Base-by-base conservation (phyloP, 2,329 filamentous ascomycete genomes). In the Penicillium sp. region DNA sequence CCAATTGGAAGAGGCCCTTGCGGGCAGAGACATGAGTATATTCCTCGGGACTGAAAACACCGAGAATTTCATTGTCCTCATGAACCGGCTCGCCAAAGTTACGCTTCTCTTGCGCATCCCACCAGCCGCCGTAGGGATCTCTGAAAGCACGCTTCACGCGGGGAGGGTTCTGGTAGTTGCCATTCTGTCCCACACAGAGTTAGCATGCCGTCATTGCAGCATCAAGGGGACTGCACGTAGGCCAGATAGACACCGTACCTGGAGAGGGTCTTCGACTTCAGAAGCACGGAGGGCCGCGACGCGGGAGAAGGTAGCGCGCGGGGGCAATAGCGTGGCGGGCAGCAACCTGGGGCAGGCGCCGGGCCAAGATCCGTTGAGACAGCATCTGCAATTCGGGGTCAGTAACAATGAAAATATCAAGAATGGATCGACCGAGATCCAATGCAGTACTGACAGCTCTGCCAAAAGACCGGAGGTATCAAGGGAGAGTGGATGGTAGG, bases 61-160 rank as follows among this genome's bases (percentile, higher is more conserved):
- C 92, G 52, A 97, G 81, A 52, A 91, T 82, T 72, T 99, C 95
- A 74, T 96, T 88, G 74, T 99, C 94, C 76, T 99, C 95, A 74
- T 99, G 93, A 47, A 95, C 85, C 12, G 93, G 90, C 76, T 99
- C 95, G 74, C 92, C 92, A 72, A 89, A 97, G 81, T 99, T 97
- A 68, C 94, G 85, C 71, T 92, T 87, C 75, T 97, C 94, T 78
- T 99, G 94, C 74, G 91, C 88, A 76, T 99, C 93, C 90, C 91
- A 97, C 90, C 91, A 99, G 70, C 90, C 86, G 70, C 76, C 93
- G 72, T 97, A 84, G 33, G 95, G 94, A 74, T 97, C 94, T 71
- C 94, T 90, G 78, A 90, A 89, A 74, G 91, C 87, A 64, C 93
- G 88, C 81, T 96, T 96, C 75, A 93, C 79, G 49, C 81, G 65